Base-by-base conservation (phyloP, 2,329 filamentous ascomycete genomes). In the Didymella exigua region DNA sequence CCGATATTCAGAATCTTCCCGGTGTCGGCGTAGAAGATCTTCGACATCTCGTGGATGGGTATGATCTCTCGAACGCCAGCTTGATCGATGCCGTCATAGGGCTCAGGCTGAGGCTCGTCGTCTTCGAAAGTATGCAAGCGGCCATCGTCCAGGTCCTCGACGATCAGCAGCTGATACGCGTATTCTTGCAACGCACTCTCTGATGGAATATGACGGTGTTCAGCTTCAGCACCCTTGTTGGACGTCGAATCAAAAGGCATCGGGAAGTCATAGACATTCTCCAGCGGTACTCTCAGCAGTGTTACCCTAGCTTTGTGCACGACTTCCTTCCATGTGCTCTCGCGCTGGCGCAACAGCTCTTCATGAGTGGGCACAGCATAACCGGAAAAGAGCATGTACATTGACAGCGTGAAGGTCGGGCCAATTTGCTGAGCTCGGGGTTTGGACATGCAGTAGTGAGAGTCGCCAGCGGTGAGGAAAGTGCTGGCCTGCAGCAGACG, bases 321-420 rank as follows among this genome's bases (percentile, higher is more conserved):
- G 34, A 96, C 92, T 72, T 99, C 93, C 71, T 98, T 95, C 95
- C 95, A 98, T 0, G 93, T 89, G 0, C 91, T 80, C 77, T 87
- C 75, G 77, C 89, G 71, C 77, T 87, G 75, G 77, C 89, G 71
- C 62, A 87, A 65, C 65, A 84, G 76, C 72, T 85, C 75, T 75
- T 86, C 76, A 16, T 83, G 80, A 2, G 81, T 77, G 33, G 84
- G 77, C 37, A 79, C 78, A 3, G 87, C 79, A 73, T 98, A 92
- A 1, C 91, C 89, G 2, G 88, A 82, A 67, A 98, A 99, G 0
- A 98, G 83, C 92, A 98, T 97, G 75, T 98, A 99, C 63, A 98
- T 78, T 0, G 93, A 96, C 7, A 98, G 75, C 0, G 85, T 89
- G 68, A 97, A 98, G 0, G 87, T 85, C 0, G 93, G 92, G 0